phyloP scores from a whole-genome alignment of 2,329 filamentous ascomycete genomes.

The Phoma sp. region DNA sequence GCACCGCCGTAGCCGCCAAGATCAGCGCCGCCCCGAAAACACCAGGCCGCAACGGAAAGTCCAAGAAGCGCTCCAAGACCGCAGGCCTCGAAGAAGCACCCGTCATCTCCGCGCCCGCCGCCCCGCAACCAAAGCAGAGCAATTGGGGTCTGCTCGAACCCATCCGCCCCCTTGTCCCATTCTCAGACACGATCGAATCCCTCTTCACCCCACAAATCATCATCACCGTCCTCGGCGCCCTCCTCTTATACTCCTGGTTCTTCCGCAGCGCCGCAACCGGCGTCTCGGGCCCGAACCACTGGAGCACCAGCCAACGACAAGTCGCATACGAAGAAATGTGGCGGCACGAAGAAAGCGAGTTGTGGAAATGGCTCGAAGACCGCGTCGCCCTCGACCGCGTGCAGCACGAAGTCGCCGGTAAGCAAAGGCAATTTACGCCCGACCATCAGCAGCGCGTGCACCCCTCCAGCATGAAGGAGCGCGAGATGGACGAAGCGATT shows the following conservation, averaged over 20 bases:
- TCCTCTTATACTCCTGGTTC: constrained; percentile 43
- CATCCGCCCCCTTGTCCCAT: constrained; percentile 72
- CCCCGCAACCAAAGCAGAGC: constrained; percentile 41
- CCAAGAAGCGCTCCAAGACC: constrained; percentile 67
- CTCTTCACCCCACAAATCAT: constrained; percentile 79
- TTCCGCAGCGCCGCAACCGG: constrained; percentile 44
- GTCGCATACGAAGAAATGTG: constrained; percentile 94
- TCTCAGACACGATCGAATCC: constrained; percentile 73
- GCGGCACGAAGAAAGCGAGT: constrained; percentile 82
- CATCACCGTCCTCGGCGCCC: constrained; percentile 74
- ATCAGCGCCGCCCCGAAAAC: constrained; percentile 56
- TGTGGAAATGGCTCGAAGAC: constrained; percentile 95
- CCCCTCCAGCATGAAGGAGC: constrained; percentile 68
- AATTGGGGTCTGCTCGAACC: constrained; percentile 85
- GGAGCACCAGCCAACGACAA: constrained; percentile 68
- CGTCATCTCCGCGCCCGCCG: constrained; percentile 42
- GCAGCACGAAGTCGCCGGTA: constrained; percentile 32
- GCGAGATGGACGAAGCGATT: constrained; percentile 81
- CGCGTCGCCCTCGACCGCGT: constrained; percentile 74
- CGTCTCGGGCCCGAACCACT: constrained; percentile 38
- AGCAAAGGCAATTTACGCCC: constrained; percentile 33
- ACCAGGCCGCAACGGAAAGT: constrained; percentile 55
- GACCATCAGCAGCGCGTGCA: constrained; percentile 56
- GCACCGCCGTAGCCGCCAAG: constrained; percentile 73
- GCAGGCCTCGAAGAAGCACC: constrained; percentile 55